Conservation (phyloP, 257 asterid genomes). For the Solanum chaucha region DNA sequence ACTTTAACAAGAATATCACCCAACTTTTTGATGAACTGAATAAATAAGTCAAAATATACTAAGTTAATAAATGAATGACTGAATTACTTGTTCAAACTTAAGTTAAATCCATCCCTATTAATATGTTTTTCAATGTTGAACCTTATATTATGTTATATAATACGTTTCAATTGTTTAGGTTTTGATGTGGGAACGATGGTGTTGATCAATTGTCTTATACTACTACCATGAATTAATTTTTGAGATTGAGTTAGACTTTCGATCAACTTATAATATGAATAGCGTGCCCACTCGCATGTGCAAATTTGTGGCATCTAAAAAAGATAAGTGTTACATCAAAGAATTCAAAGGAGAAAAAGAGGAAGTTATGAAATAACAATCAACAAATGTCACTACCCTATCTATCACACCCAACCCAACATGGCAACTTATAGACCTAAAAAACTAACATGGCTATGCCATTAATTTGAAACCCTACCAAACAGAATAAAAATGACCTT, state of each 20-base stretch:
- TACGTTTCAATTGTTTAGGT: neutral
- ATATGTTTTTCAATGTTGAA: neutral
- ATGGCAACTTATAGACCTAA: neutral
- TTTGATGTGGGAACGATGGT: neutral
- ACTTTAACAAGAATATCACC: neutral
- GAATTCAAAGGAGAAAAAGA: conserved; percentile 5
- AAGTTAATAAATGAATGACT: neutral
- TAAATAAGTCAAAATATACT: neutral
- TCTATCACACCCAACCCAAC: conserved; percentile 8
- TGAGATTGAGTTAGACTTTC: neutral
- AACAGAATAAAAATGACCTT: conserved; percentile 12
- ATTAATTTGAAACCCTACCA: conserved; percentile 1
- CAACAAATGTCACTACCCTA: conserved; percentile 1
- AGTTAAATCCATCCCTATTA: neutral
- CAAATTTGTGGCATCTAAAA: neutral
- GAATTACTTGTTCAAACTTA: neutral
- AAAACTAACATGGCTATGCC: conserved; percentile 25
- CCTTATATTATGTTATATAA: neutral
- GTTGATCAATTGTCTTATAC: neutral
- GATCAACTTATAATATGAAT: neutral
- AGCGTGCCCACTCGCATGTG: neutral
- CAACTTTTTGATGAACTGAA: neutral
- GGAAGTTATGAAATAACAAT: conserved; percentile 25
- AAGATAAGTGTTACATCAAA: neutral
- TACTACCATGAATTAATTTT: neutral